Base-by-base conservation (phyloP, 2,329 filamentous ascomycete genomes). In the Capronia epimyces region DNA sequence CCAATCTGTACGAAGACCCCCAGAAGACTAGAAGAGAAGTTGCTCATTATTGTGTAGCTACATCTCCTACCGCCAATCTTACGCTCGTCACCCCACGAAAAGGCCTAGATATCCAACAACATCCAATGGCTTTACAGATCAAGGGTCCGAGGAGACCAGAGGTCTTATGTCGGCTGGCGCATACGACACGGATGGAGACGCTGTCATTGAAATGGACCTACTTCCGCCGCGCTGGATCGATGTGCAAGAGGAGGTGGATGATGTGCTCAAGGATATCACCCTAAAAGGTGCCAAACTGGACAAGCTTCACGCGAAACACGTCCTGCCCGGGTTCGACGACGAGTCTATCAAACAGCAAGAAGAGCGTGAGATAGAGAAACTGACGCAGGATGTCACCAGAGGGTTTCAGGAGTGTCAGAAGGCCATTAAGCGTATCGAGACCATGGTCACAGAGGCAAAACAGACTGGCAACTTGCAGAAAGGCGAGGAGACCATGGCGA, bases 41-140 rank as follows among this genome's bases (percentile, higher is more conserved):
- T 56, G 60, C 66, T 70, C 61, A 69, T 64, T 20, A 15, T 60
- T 63, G 62, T 50, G 36, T 66, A 95, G 91, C 68, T 98, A 94
- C 71, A 93, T 98, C 69, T 97, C 93, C 71, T 98, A 97, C 78
- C 90, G 93, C 65, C 93, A 98, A 75, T 97, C 91, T 64, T 97
- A 96, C 72, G 83, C 89, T 64, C 93, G 97, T 71, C 90, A 96
- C 68, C 93, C 93, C 47, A 81, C 83, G 55, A 90, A 94, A 73
- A 89, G 89, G 72, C 82, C 83, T 60, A 84, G 84, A 63, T 86
- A 86, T 73, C 69, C 75, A 50, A 70, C 79, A 50, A 70, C 75
- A 62, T 67, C 73, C 61, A 78, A 80, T 75, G 79, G 77, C 69
- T 82, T 81, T 66, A 75, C 75, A 56, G 81, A 84, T 53, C 75